These are phyloP conservation scores for Pythium aquatile DNA, from an alignment of 352 stramenopile genomes.

Conservation along the genomic window DNA sequence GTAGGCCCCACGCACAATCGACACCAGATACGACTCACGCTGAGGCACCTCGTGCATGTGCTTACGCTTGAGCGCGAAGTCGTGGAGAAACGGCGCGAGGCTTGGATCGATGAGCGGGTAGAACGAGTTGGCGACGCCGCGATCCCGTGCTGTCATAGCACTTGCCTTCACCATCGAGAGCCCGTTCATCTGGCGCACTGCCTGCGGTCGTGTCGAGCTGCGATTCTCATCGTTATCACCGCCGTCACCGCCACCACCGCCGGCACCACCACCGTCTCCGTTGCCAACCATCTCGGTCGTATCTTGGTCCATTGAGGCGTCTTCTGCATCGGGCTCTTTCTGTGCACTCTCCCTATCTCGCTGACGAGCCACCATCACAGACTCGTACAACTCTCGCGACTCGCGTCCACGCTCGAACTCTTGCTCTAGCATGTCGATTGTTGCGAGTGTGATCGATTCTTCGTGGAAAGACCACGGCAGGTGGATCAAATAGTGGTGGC, in stretches of 20 bases:
- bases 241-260: not conserved
- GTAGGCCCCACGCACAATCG: constrained; percentile 53
- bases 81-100: constrained; percentile 33
- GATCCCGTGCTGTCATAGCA: constrained; percentile 43
- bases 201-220: not conserved
- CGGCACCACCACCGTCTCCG: not conserved
- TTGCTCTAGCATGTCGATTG: constrained; percentile 70
- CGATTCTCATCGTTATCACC: constrained; percentile 6
- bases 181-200: constrained; percentile 9
- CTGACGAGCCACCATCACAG: constrained; percentile 54
- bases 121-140: constrained; percentile 76
- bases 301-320: not conserved
- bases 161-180: constrained; percentile 43
- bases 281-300: not conserved
- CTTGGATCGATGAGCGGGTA: constrained; percentile 58
- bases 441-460: constrained; percentile 65
- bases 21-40: constrained; percentile 59
- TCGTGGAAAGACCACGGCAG: constrained; percentile 75
- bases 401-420: constrained; percentile 76
- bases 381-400: constrained; percentile 72
- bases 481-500: constrained; percentile 80
- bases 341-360: constrained; percentile 12
- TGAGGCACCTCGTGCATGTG: constrained; percentile 37
- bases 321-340: not conserved
- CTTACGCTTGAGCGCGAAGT: constrained; percentile 42